Evolutionary conservation across 2,329 filamentous ascomycete species (phyloP).

Genomic region (Botrytis deweyae): DNA sequence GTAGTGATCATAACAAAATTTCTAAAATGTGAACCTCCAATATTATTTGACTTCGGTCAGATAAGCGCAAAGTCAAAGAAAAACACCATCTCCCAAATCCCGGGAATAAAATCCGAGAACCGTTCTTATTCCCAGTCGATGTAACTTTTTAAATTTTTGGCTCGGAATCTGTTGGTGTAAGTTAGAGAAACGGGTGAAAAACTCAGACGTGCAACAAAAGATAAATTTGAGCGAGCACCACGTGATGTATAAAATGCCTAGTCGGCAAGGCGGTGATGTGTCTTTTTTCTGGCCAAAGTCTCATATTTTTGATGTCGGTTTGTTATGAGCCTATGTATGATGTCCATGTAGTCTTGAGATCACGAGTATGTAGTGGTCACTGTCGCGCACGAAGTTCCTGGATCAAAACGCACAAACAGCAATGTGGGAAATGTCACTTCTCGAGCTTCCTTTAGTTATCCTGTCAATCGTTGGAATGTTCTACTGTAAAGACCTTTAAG

Average conservation of each 20-base stretch:
- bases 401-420: background rate
- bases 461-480: no score
- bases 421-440: background rate
- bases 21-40: background rate
- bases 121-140: background rate
- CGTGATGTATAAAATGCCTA: background rate
- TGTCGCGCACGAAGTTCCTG: background rate
- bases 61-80: background rate
- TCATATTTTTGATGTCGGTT: background rate
- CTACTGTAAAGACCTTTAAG: no score
- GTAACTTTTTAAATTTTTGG: background rate
- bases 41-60: background rate
- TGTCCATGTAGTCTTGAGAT: background rate
- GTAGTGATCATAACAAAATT: background rate
- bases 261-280: background rate
- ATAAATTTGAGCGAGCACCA: background rate
- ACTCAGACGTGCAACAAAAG: background rate
- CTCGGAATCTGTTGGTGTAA: background rate
- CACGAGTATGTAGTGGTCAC: background rate
- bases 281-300: background rate
- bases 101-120: background rate
- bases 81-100: background rate
- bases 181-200: background rate
- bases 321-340: background rate
- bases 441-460: no score